Evolutionary conservation across 2,329 filamentous ascomycete genomes (phyloP), one percentile per base, ranked within the genome.

Genomic region (Colletotrichum sp.): DNA sequence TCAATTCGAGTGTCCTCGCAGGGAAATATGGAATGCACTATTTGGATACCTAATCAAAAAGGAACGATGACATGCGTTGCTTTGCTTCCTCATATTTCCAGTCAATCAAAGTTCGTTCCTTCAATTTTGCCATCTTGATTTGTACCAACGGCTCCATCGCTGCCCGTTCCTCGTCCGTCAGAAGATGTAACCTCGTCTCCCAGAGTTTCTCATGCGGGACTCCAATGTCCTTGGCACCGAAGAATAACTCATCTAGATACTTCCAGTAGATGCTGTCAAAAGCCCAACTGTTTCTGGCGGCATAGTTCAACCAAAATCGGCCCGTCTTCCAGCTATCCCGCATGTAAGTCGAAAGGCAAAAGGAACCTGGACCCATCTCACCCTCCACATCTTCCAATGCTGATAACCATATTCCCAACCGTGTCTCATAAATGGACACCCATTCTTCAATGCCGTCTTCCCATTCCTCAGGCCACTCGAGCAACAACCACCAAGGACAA

Each of bases 401-500:
- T 1, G 60, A 48, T 0, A 87, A 75, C 68, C 83, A 87, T 4
- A 78, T 84, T 39, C 78, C 8, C 0, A 86, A 77, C 0, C 83
- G 82, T 5, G 32, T 59, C 27, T 82, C 82, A 71, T 86, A 87
- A 0, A 55, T 66, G 5, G 78, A 55, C 4, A 75, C 78, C 82
- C 84, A 87, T 8, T 77, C 66, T 0, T 77, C 77, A 9, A 84
- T 78, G 1, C 82, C 83, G 6, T 65, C 68, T 1, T 65, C 9
- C 84, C 85, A 87, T 11, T 71, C 72, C 36, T 86, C 84, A 0
- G 82, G 80, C 19, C 65, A 39, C 6, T 82, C 71, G 3, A 86
- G 77, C 3, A 87, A 80, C 4, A 87, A 76, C 85, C 84, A 86
- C 84, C 83, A 86, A 0, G 85, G 85, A 1, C 82, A 82, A 60